Percentiles rank a stretch among this genome's conserved stretches.
phyloP scores from a whole-genome alignment of 2,329 filamentous ascomycete genomes.

The Nemania serpens region DNA sequence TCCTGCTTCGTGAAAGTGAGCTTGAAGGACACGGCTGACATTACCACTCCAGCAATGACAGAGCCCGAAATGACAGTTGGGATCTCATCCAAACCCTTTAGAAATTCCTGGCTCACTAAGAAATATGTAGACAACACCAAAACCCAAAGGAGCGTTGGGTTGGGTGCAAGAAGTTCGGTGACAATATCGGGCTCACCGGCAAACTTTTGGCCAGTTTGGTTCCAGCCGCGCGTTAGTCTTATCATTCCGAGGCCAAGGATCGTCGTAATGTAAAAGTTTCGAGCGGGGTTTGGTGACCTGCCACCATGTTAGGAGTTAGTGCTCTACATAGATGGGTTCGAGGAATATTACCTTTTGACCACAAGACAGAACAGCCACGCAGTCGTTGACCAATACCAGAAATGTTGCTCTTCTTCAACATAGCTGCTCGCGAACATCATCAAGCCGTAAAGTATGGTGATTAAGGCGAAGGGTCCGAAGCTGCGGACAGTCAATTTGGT shows the following conservation, averaged over 20 bases:
- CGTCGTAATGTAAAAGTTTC: constrained; percentile 36
- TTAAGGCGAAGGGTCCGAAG: constrained; percentile 52
- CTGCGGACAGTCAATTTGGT: constrained; percentile 35
- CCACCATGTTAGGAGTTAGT: constrained; percentile 8
- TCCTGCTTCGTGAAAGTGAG: constrained; percentile 85
- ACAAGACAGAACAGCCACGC: constrained; percentile 67
- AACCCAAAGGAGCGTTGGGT: constrained; percentile 73
- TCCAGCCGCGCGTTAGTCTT: constrained; percentile 79
- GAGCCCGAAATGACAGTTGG: constrained; percentile 49
- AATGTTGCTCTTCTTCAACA: constrained; percentile 97
- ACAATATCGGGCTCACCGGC: constrained; percentile 89
- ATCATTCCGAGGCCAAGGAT: constrained; percentile 62
- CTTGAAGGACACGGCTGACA: constrained; percentile 79
- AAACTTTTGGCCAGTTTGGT: constrained; percentile 96
- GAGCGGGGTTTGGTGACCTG: constrained; percentile 35
- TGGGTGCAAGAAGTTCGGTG: constrained; percentile 67
- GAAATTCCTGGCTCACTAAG: constrained; percentile 55
- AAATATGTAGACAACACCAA: constrained; percentile 73
- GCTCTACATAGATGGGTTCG: neutral
- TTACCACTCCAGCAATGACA: constrained; percentile 49
- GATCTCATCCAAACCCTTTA: constrained; percentile 48
- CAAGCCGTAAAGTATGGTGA: constrained; percentile 68
- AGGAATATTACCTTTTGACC: constrained; percentile 46
- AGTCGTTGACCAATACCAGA: constrained; percentile 91
- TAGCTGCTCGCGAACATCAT: constrained; percentile 99